Base-by-base conservation (phyloP, 306 rosid species). In the Rosa chinensis region DNA sequence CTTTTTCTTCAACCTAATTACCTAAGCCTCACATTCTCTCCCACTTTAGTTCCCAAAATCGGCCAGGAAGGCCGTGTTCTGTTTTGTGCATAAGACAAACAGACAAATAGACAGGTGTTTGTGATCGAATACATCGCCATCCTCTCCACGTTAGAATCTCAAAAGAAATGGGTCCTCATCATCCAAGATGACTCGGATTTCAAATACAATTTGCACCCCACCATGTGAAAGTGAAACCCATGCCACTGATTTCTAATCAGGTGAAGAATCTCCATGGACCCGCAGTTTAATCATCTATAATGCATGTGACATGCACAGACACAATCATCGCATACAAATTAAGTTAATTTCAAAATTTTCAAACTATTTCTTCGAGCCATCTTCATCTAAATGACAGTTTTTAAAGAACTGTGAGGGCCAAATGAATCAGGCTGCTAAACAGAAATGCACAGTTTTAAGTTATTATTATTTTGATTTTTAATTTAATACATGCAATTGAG, bases 151-250 rank as follows among this genome's bases (percentile, higher is more conserved):
- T 67, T 42, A 56, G 68, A 64, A 35, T 59, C 13, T 39, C 2
- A n/a, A 53, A 5, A 18, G 25, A 11, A 10, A 48, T 79, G 77
- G 83, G 73, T 75, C 84, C 79, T 23, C 25, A 5, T 66, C 67
- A 82, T 28, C 69, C 42, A 7, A 35, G 77, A 82, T 81, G 79
- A 84, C 70, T 82, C 86, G 64, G 85, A 88, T 80, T 76, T 87
- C 83, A 79, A 72, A 64, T 70, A 20, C 40, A 70, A 63, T 58
- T 73, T 2, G 80, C 69, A 37, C 61, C 85, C 79, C 64, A 48
- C 84, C 93, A 88, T 84, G 90, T 88, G 91, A 81, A 74, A 44
- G 90, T 88, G 91, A 81, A 74, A 44, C 63, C 85, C 87, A 83
- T 43, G 42, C 47, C 77, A 40, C 74, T 28, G 45, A 56, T 76